Evolutionary conservation across 2,329 filamentous ascomycete species (phyloP).

Genomic region (Cladosporium sp.): DNA sequence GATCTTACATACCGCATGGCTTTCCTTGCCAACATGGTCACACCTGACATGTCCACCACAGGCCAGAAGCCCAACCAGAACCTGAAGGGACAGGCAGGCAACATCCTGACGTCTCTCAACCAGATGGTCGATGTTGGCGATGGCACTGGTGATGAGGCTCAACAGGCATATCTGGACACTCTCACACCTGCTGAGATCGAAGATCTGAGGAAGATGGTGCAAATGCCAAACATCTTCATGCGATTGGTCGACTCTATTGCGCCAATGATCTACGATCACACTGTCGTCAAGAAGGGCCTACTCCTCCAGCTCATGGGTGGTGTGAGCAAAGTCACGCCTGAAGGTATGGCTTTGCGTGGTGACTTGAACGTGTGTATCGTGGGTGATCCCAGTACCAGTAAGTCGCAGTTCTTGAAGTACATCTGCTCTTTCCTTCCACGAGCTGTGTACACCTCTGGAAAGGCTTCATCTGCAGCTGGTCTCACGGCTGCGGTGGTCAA

Average conservation of each 20-base stretch:
- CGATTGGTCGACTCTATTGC: conserved; percentile 90
- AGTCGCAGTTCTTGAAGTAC: conserved; percentile 98
- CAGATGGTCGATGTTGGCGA: conserved; percentile 68
- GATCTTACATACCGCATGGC: conserved; percentile 94
- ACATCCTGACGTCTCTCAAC: conserved; percentile 82
- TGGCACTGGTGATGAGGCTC: conserved; percentile 77
- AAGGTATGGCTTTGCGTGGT: conserved; percentile 92
- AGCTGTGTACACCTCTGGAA: conserved; percentile 95
- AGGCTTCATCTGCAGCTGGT: conserved; percentile 95
- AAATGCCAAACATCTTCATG: conserved; percentile 92
- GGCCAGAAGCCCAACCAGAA: conserved; percentile 69
- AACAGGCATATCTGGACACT: conserved; percentile 81
- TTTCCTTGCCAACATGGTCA: conserved; percentile 97
- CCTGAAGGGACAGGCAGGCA: conserved; percentile 71
- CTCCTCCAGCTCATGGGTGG: conserved; percentile 94
- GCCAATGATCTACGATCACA: conserved; percentile 95
- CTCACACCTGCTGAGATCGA: conserved; percentile 86
- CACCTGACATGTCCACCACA: conserved; percentile 78
- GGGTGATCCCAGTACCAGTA: conserved; percentile 93
- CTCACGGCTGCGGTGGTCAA: conserved; percentile 96
- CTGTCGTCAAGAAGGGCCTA: conserved; percentile 95
- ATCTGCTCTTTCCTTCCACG: conserved; percentile 95
- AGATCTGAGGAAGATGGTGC: conserved; percentile 88
- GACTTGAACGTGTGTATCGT: conserved; percentile 99
- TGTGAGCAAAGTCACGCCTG: conserved; percentile 85